A percentile compares a stretch with the other conserved stretches of the same genome.
phyloP scores from a whole-genome alignment of 2,329 filamentous ascomycete species.

The Rhytidhysteron rufulum region DNA sequence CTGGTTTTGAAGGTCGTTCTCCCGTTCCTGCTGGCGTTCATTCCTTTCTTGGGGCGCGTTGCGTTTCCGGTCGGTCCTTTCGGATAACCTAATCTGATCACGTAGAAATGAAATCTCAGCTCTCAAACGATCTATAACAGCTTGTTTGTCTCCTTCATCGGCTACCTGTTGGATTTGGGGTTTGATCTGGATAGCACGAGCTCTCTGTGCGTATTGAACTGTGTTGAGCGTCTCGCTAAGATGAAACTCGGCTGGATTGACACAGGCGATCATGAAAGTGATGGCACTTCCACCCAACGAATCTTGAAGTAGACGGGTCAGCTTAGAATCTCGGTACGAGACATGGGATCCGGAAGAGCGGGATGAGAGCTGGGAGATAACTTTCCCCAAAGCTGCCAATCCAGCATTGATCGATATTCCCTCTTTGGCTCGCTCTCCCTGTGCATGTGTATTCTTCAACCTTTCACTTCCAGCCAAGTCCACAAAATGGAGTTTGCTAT shows the following conservation, averaged over 20 bases:
- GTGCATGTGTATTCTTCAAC: slow-evolving; percentile 93
- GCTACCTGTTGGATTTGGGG: slow-evolving; percentile 86
- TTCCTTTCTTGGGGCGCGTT: slow-evolving; percentile 62
- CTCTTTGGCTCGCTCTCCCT: slow-evolving; percentile 89
- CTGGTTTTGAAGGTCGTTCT: slow-evolving; percentile 89
- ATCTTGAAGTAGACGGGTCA: slow-evolving; percentile 92
- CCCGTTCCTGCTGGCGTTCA: slow-evolving; percentile 78
- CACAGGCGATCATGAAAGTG: slow-evolving; percentile 99
- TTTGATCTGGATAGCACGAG: slow-evolving; percentile 94
- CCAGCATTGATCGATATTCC: slow-evolving; percentile 98
- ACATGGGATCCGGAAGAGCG: slow-evolving; percentile 84
- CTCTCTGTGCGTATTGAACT: slow-evolving; percentile 90
- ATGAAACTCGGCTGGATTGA: slow-evolving; percentile 95
- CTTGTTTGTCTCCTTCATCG: slow-evolving; percentile 91
- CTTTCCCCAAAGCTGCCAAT: slow-evolving; percentile 90
- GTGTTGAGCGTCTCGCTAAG: slow-evolving; percentile 97
- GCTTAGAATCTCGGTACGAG: slow-evolving; percentile 95
- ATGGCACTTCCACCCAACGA: slow-evolving; percentile 95
- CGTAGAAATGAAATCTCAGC: slow-evolving; percentile 91
- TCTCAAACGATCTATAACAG: slow-evolving; percentile 86
- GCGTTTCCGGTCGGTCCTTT: slow-evolving; percentile 60
- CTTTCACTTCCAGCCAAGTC: slow-evolving; percentile 96
- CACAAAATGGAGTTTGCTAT: slow-evolving; percentile 98
- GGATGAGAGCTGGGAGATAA: slow-evolving; percentile 95
- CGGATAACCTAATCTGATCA: slow-evolving; percentile 86